phyloP scores from a whole-genome alignment of 768 basidiomycete species.

The Galerina marginata region DNA sequence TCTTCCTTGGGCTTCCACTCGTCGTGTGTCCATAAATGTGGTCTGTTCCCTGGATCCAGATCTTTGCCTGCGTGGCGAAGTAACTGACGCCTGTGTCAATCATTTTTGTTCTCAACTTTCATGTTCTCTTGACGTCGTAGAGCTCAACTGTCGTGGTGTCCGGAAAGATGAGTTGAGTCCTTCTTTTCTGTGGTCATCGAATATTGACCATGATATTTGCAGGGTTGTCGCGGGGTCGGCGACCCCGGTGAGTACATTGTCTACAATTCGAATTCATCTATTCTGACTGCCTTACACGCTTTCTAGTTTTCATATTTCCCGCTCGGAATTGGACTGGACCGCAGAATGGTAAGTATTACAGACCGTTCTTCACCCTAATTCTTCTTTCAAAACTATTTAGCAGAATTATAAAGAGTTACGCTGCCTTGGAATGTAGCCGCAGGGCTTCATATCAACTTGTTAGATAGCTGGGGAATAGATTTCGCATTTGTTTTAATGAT shows the following conservation, averaged over 20 bases:
- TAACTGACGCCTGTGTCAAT: neutral
- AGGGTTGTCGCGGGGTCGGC: conserved; percentile 9
- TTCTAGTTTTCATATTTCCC: too few species aligned
- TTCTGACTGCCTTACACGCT: conserved; percentile 7
- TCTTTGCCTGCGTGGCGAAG: neutral
- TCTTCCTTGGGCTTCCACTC: neutral
- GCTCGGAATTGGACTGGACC: too few species aligned
- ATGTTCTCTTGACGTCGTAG: neutral
- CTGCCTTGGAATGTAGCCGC: too few species aligned
- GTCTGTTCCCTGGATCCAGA: neutral
- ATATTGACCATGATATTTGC: neutral
- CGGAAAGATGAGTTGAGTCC: neutral
- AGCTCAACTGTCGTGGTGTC: too few species aligned
- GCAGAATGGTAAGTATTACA: too few species aligned
- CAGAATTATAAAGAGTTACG: too few species aligned
- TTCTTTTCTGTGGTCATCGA: too few species aligned
- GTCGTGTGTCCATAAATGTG: neutral
- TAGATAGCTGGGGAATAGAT: too few species aligned
- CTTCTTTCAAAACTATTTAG: too few species aligned
- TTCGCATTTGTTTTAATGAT: too few species aligned
- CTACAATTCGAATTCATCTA: neutral
- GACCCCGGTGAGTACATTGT: conserved; percentile 15
- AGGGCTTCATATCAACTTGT: too few species aligned
- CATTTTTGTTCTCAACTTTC: neutral
- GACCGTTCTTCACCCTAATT: too few species aligned